Base-by-base conservation (phyloP, 345 rosid genomes). In the Euphorbia lathyris region DNA sequence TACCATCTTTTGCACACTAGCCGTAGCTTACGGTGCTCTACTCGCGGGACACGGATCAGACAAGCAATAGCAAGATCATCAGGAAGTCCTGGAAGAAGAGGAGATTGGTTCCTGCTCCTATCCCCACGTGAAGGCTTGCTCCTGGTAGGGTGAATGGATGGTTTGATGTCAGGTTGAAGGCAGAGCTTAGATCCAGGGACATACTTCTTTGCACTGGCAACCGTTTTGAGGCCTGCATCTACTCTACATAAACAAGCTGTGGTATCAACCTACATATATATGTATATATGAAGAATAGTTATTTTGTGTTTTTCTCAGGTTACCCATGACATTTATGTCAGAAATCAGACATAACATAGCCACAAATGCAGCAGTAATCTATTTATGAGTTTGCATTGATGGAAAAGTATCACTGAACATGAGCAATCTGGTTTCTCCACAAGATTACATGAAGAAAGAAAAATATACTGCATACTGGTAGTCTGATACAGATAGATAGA, bases 1-100 rank as follows among this genome's bases (percentile, higher is more conserved):
- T 72, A 71, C 95, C 95, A 89, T 73, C 87, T 87, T 78, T 85
- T 89, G 84, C 95, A 87, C 58, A 89, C 91, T 30, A 89, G 73
- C 32, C 91, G 88, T 30, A 89, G 87, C 74, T 85, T 89, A 40
- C 91, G 71, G 73, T 89, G 95, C 77, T 89, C 95, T 16, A 63
- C 76, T 69, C 85, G 70, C 22, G 89, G 91, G 30, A 89, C 95
- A 20, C 90, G 79, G 65, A 89, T 87, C 17, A 89, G 81, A 83
- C 95, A 89, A n/a, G 95, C 91, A 36, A 89, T 85, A 42, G 95
- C 95, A 61, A 89, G 95, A 81, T 87, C 95, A 72, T 89, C 91
- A 0, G 95, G 91, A 26, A 89, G 91, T 57, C 91, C 91, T 0
- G 91, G 95, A 65, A 89, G 86, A 71, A 89, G 74, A 67, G 91